Evolutionary conservation across 192 early-diverging fungal species (phyloP).

Genomic region (Linnemannia zychae): DNA sequence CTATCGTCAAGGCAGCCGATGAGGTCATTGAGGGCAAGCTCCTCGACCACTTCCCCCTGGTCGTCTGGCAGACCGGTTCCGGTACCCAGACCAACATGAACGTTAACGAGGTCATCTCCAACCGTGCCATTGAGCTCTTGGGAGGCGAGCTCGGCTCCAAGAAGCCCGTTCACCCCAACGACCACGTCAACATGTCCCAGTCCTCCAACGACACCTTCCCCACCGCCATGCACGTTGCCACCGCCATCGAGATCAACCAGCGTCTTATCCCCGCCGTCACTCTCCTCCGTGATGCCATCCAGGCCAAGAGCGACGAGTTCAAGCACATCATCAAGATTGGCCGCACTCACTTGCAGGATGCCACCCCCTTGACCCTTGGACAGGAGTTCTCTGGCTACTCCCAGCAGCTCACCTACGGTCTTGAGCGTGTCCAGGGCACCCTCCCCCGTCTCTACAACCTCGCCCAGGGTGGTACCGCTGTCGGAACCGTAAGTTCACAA

Average conservation of each 20-base stretch:
- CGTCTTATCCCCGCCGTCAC: conserved; percentile 90
- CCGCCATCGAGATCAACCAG: conserved; percentile 87
- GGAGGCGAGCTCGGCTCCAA: conserved; percentile 93
- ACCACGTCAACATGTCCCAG: conserved; percentile 99
- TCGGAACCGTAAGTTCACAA: conserved; percentile 79
- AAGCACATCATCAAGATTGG: conserved; percentile 98
- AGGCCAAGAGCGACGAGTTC: conserved; percentile 85
- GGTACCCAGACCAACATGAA: conserved; percentile 99
- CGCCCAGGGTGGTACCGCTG: conserved; percentile 97
- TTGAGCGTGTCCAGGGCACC: conserved; percentile 87
- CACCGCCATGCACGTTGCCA: conserved; percentile 99
- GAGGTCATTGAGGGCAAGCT: conserved; percentile 95
- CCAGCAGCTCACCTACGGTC: conserved; percentile 90
- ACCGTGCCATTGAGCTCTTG: conserved; percentile 97
- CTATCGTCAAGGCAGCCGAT: conserved; percentile 90
- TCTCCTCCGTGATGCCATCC: conserved; percentile 83
- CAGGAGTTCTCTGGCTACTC: conserved; percentile 99
- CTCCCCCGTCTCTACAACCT: conserved; percentile 92
- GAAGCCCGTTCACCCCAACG: conserved; percentile 98
- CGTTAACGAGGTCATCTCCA: conserved; percentile 97
- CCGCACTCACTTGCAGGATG: conserved; percentile 98
- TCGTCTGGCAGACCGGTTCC: conserved; percentile 98
- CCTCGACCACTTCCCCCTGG: conserved; percentile 97
- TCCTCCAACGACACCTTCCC: conserved; percentile 99
- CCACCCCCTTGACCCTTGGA: conserved; percentile 96